Base-by-base conservation (phyloP, 2,329 filamentous ascomycete species). In the Botrytis hyacinthi region DNA sequence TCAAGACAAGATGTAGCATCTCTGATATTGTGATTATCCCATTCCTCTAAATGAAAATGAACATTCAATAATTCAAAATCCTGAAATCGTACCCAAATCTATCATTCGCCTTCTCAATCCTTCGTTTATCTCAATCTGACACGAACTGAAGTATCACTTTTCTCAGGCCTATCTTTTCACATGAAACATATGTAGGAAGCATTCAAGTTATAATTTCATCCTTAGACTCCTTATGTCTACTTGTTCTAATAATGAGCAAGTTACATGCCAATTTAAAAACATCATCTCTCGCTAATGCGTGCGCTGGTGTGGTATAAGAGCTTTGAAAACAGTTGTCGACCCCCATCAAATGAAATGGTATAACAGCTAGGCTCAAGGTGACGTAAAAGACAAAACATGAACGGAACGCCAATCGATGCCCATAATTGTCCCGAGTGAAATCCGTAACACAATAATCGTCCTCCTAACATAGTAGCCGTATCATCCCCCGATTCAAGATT, bases 371-470 rank as follows among this genome's bases (percentile, higher is more conserved):
- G 54, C 35, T 46, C 32, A n/a, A 54, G 60, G 70, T 42, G 44
- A 65, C 57, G 70, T 35, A 42, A 54, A 68, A 72, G 48, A 72
- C 20, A 26, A 71, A 66, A 65, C 46, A 71, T 65, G 57, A 68
- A 54, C 46, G 29, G 35, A 73, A 73, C 72, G 68, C 72, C 72
- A 65, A 46, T 71, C 29, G 37, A 71, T 71, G 72, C 68, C 59
- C 72, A 66, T 71, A 54, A 60, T 48, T 71, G n/a, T 71, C 60
- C 68, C 48, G 57, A 35, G 44, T 51, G 46, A 65, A 65, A 51
- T 42, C 60, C 35, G 29, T 66, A n/a, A 54, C 60, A 57, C 70
- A 66, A 35, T 66, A 42, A 37, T 66, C 46, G 20, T 40, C 46
- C 46, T 32, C 57, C 42, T 63, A 63, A 63, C 42, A 48, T 51